A percentile compares a stretch with the other conserved stretches of the same genome.
These are phyloP conservation scores for Pascua guehoae DNA, from an alignment of 1,284 basidiomycete species.

Conservation along the genomic window DNA sequence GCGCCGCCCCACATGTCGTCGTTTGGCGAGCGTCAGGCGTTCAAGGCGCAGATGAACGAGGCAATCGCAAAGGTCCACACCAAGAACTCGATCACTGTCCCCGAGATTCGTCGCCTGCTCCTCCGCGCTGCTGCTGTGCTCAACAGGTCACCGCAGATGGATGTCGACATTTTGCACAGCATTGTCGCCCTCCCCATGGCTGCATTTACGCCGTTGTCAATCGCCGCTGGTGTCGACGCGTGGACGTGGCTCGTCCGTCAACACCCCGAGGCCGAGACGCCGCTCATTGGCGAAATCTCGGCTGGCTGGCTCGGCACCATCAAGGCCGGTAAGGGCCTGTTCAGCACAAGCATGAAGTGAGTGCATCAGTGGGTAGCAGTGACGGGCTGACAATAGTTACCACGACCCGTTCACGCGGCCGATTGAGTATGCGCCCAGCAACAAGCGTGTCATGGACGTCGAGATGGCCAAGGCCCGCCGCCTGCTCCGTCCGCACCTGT, in stretches of 20 bases:
- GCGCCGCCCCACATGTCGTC: slow-evolving; percentile 60
- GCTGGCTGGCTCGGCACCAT: slow-evolving; percentile 84
- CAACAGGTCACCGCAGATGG: slow-evolving; percentile 69
- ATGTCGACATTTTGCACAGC: slow-evolving; percentile 81
- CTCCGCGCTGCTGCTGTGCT: slow-evolving; percentile 82
- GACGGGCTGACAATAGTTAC: slow-evolving; percentile 56
- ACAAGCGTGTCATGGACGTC: slow-evolving; percentile 77
- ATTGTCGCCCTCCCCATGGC: slow-evolving; percentile 85
- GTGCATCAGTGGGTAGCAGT: slow-evolving; percentile 31
- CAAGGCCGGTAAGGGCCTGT: slow-evolving; percentile 71
- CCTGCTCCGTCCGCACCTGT: slow-evolving; percentile 73
- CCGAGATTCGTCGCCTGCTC: slow-evolving; percentile 77
- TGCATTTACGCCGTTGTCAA: slow-evolving; percentile 79
- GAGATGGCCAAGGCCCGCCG: slow-evolving; percentile 67
- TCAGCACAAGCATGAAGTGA: slow-evolving; percentile 74
- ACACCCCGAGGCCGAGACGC: slow-evolving; percentile 69
- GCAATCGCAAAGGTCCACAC: slow-evolving; percentile 65
- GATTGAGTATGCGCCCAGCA: slow-evolving; percentile 84
- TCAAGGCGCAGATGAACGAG: slow-evolving; percentile 67
- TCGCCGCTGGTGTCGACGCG: slow-evolving; percentile 83
- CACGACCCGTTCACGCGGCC: slow-evolving; percentile 82
- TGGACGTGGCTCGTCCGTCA: slow-evolving; percentile 97
- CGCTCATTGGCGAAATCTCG: slow-evolving; percentile 77
- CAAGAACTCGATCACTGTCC: slow-evolving; percentile 68
- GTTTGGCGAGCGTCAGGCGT: slow-evolving; percentile 58